Evolutionary conservation across 352 stramenopile genomes (phyloP).

Genomic region (Pythium aristosporum): DNA sequence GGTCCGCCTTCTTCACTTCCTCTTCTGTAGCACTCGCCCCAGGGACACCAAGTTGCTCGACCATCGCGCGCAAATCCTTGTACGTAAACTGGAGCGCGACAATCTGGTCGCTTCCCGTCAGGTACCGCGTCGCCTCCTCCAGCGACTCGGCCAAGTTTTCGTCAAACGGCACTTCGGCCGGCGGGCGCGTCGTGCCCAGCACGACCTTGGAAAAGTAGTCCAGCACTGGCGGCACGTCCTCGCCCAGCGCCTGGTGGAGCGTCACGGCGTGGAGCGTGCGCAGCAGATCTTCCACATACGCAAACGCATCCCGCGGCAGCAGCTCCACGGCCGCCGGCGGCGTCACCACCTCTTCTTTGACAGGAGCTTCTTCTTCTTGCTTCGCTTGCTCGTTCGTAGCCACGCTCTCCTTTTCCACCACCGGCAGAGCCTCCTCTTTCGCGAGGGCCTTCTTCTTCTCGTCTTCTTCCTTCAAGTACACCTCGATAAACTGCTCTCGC

Average conservation of each 20-base stretch:
- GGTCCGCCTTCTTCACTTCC: slow-evolving; percentile 11
- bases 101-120: slow-evolving; percentile 62
- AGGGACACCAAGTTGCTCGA: slow-evolving; percentile 41
- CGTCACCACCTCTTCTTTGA: background rate
- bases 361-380: background rate
- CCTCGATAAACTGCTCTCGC: slow-evolving; percentile 73
- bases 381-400: background rate
- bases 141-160: slow-evolving; percentile 81
- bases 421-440: background rate
- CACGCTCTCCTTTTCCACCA: background rate
- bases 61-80: slow-evolving; percentile 48
- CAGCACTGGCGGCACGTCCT: slow-evolving; percentile 78
- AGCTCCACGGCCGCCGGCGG: slow-evolving; percentile 12
- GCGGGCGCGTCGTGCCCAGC: slow-evolving; percentile 75
- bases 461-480: slow-evolving; percentile 52
- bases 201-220: slow-evolving; percentile 86
- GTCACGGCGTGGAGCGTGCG: slow-evolving; percentile 82
- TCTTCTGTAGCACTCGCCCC: background rate
- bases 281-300: slow-evolving; percentile 61
- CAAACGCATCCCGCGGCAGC: slow-evolving; percentile 33
- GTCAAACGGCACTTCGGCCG: slow-evolving; percentile 71
- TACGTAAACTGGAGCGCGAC: slow-evolving; percentile 79
- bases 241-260: slow-evolving; percentile 61
- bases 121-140: slow-evolving; percentile 74
- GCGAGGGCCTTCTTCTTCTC: slow-evolving; percentile 23